A percentile compares a stretch with the other conserved stretches of the same genome.
These are phyloP conservation scores for Guadua angustifolia DNA, from an alignment of 176 grass and related monocot genomes.

Conservation along the genomic window DNA sequence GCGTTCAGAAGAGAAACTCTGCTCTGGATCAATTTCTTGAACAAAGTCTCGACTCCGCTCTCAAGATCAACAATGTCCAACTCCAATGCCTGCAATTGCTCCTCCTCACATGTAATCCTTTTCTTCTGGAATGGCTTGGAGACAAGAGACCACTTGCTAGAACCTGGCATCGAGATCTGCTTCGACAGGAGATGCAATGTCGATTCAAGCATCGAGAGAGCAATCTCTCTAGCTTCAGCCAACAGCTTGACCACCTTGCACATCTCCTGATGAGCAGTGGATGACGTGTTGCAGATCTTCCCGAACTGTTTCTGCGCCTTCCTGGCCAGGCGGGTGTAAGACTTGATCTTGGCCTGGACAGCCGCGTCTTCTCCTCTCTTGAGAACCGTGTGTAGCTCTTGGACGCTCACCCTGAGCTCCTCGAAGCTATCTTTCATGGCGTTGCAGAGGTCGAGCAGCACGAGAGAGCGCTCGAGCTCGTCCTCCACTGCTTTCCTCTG, in stretches of 20 bases:
- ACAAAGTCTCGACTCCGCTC: slow-evolving; percentile 28
- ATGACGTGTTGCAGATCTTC: background rate
- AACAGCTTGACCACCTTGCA: background rate
- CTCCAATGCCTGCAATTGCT: slow-evolving; percentile 26
- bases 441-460: slow-evolving; percentile 42
- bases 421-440: slow-evolving; percentile 30
- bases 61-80: slow-evolving; percentile 36
- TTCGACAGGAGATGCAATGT: background rate
- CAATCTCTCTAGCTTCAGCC: slow-evolving; percentile 18
- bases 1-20: slow-evolving; percentile 50
- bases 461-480: background rate
- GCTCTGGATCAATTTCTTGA: slow-evolving; percentile 41
- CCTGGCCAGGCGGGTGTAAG: slow-evolving; percentile 21
- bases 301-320: slow-evolving; percentile 2
- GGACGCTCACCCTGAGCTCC: slow-evolving; percentile 14
- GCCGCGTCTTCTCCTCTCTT: slow-evolving; percentile 40
- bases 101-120: slow-evolving; percentile 6
- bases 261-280: background rate
- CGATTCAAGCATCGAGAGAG: slow-evolving; percentile 24
- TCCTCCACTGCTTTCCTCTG: slow-evolving; percentile 28
- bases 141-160: slow-evolving; percentile 35
- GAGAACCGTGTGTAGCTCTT: slow-evolving; percentile 24
- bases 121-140: slow-evolving; percentile 36
- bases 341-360: slow-evolving; percentile 24
- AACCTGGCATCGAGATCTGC: background rate